Base-by-base conservation (phyloP, 73 alveolate species). In the Urostyla sp. region DNA sequence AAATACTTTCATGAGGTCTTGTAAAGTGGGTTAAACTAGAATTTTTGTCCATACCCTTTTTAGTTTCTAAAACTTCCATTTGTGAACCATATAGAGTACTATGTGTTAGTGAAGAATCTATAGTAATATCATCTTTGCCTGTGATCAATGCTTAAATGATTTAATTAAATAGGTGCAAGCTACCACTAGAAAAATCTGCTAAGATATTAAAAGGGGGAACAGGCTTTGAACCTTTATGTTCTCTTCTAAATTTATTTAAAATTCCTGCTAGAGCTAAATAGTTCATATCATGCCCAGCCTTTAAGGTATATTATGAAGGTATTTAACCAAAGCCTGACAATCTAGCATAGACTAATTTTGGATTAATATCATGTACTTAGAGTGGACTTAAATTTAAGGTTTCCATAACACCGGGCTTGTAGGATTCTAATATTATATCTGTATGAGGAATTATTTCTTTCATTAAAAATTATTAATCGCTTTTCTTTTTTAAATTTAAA, bases 401-500 rank as follows among this genome's bases (percentile, higher is more conserved):
- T 77, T 85, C 93, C 67, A 85, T 85, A n/a, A 85, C 93, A 52
- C 93, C 93, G 1, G 93, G 93, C 13, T 90, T 58, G 83, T 61
- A 85, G 23, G 93, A 78, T 60, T 85, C 93, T 59, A 85, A 31
- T 32, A 85, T 40, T 7, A 85, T 86, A 44, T 85, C 90, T 2
- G 46, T 46, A 55, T 49, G 82, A 0, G 80, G 81, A 18, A 53
- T 43, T 21, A 76, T 40, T 34, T 57, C 81, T 3, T 50, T 3
- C 18, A 57, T 0, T 16, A 55, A 28, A 72, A 67, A 67, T 37
- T 69, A 78, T 21, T 89, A 66, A 37, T 60, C 89, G 11, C 72
- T 48, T 21, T 44, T 85, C 28, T 59, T 73, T 32, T 84, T 84
- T 30, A 84, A 44, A 61, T 84, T 74, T 16, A 84, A 28, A 20